Conservation (phyloP, 306 rosid species). For the Rosa rugosa region DNA sequence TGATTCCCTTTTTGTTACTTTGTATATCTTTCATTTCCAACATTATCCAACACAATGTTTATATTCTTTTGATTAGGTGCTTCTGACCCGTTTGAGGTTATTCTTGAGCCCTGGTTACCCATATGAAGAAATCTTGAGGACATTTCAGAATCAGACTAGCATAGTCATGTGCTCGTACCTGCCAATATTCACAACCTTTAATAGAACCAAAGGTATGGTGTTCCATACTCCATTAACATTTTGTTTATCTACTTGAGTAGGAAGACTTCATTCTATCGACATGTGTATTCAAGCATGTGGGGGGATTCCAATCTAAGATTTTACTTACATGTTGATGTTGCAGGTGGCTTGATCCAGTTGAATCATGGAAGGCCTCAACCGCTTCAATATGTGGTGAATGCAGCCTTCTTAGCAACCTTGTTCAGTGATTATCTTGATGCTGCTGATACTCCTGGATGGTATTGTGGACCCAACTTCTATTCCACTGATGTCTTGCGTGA, state of each 20-base stretch:
- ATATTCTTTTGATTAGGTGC: slow-evolving; percentile 56
- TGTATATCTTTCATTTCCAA: background rate
- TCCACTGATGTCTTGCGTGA: slow-evolving; percentile 79
- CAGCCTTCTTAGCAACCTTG: slow-evolving; percentile 91
- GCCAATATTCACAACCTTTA: slow-evolving; percentile 83
- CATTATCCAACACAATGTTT: background rate
- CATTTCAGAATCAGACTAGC: slow-evolving; percentile 95
- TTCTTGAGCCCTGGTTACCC: slow-evolving; percentile 99
- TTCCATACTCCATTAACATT: slow-evolving; percentile 9
- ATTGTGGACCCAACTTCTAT: slow-evolving; percentile 95
- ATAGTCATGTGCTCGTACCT: slow-evolving; percentile 93
- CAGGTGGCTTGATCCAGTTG: slow-evolving; percentile 90
- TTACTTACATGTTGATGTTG: slow-evolving; percentile 30
- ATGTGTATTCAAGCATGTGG: slow-evolving; percentile 16
- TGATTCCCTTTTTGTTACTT: background rate
- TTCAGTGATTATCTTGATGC: slow-evolving; percentile 96
- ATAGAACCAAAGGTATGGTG: slow-evolving; percentile 84
- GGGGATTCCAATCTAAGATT: slow-evolving; percentile 10
- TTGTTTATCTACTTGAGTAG: background rate
- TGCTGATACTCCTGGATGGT: slow-evolving; percentile 98
- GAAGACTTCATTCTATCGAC: slow-evolving; percentile 8
- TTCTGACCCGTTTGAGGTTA: slow-evolving; percentile 91
- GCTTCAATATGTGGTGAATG: slow-evolving; percentile 90
- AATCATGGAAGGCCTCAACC: slow-evolving; percentile 98
- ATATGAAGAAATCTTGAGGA: slow-evolving; percentile 87